phyloP scores from a whole-genome alignment of 2,329 filamentous ascomycete genomes.

The Ophiocordyceps camponoti-leonardi region DNA sequence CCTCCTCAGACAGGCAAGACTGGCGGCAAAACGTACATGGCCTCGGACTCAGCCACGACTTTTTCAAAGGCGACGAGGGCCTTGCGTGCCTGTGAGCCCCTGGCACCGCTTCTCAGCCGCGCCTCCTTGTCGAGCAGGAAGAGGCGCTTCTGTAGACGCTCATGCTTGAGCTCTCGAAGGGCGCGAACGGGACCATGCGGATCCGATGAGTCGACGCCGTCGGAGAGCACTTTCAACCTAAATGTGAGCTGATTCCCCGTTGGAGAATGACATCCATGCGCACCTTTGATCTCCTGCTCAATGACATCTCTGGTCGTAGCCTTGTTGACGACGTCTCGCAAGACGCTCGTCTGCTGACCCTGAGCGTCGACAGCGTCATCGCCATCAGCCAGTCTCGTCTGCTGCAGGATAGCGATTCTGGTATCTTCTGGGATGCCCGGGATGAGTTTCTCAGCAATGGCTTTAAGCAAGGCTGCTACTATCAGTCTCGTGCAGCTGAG shows the following conservation, averaged over 20 bases:
- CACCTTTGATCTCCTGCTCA: constrained; percentile 43
- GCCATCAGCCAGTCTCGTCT: constrained; percentile 28
- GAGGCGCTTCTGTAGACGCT: constrained; percentile 42
- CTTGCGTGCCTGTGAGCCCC: constrained; percentile 63
- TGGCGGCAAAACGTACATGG: constrained; percentile 21
- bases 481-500: not conserved
- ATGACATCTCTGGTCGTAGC: constrained; percentile 38
- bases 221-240: constrained; percentile 29
- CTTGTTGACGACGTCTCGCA: constrained; percentile 51
- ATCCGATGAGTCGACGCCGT: constrained; percentile 40
- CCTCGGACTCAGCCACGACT: constrained; percentile 38
- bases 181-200: constrained; percentile 40
- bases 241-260: constrained; percentile 5
- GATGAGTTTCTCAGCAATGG: constrained; percentile 62
- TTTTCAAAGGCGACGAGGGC: constrained; percentile 53
- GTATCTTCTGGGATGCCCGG: constrained; percentile 55
- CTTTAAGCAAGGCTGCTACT: constrained; percentile 45
- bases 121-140: constrained; percentile 60
- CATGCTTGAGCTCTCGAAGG: constrained; percentile 43
- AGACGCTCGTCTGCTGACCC: constrained; percentile 23
- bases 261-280: not conserved
- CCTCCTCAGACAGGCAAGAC: not conserved
- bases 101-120: constrained; percentile 52
- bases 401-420: constrained; percentile 51
- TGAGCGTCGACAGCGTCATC: constrained; percentile 10